Conservation (phyloP, 2,329 filamentous ascomycete species). For the Cladorrhinum sp. region DNA sequence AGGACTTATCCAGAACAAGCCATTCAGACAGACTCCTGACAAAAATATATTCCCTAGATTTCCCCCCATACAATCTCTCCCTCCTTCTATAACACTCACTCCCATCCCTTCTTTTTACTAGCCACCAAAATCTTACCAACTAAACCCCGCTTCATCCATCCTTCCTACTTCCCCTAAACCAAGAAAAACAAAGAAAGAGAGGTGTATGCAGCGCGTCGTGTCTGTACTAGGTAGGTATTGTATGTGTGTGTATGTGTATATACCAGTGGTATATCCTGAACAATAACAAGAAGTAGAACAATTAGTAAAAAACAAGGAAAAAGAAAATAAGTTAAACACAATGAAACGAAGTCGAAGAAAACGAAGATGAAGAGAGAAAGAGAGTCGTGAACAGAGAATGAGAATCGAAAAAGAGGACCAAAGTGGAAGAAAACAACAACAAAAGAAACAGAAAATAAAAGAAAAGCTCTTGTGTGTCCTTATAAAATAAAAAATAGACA, state of each 20-base stretch:
- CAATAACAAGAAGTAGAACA: background rate
- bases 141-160: too few species aligned
- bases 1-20: too few species aligned
- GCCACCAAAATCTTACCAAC: too few species aligned
- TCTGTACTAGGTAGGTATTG: background rate
- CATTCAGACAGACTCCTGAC: too few species aligned
- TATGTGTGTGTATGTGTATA: background rate
- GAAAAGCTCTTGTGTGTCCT: constrained; percentile 5
- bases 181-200: background rate
- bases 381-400: background rate
- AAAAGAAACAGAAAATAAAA: constrained; percentile 11
- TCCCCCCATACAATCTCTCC: too few species aligned
- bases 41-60: too few species aligned
- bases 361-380: background rate
- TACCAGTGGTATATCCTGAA: constrained; percentile 1
- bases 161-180: background rate
- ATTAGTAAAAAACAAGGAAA: background rate
- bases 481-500: background rate
- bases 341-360: background rate
- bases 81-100: too few species aligned
- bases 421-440: constrained; percentile 1
- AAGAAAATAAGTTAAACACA: background rate
- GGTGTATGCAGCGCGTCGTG: background rate
- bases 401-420: background rate
- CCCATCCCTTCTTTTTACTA: too few species aligned